Evolutionary conservation across 768 basidiomycete genomes (phyloP).

Genomic region (Tylopilus balloui): DNA sequence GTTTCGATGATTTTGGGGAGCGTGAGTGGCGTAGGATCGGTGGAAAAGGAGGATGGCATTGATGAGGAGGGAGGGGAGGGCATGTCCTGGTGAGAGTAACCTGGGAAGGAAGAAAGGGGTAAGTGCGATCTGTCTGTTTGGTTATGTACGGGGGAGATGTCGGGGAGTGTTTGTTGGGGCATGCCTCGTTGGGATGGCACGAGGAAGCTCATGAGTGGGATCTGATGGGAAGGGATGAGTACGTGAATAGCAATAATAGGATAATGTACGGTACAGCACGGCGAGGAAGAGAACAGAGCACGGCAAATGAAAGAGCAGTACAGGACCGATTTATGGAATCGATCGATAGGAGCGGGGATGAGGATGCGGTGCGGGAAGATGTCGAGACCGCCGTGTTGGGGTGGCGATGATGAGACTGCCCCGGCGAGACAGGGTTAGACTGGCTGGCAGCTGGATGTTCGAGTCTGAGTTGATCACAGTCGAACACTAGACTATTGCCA

Average conservation of each 20-base stretch:
- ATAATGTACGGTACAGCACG: slow-evolving; percentile 15
- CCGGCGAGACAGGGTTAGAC: not conserved
- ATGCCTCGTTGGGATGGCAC: slow-evolving; percentile 34
- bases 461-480: slow-evolving; percentile 21
- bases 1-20: slow-evolving; percentile 65
- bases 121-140: slow-evolving; percentile 32
- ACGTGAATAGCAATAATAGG: slow-evolving; percentile 21
- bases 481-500: slow-evolving; percentile 22
- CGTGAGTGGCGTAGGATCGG: slow-evolving; percentile 35
- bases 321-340: slow-evolving; percentile 14
- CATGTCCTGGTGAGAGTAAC: slow-evolving; percentile 32
- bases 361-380: not conserved
- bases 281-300: slow-evolving; percentile 7
- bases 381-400: not conserved
- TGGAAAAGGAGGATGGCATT: slow-evolving; percentile 25
- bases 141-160: slow-evolving; percentile 31
- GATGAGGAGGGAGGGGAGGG: slow-evolving; percentile 26
- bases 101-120: slow-evolving; percentile 37
- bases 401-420: slow-evolving; percentile 1
- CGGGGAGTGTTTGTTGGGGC: slow-evolving; percentile 24
- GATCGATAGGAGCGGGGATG: slow-evolving; percentile 16
- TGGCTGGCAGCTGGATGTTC: slow-evolving; percentile 6
- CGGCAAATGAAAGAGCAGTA: slow-evolving; percentile 16
- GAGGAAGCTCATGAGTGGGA: slow-evolving; percentile 32
- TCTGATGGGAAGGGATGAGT: slow-evolving; percentile 21